Evolutionary conservation across 2,329 filamentous ascomycete genomes (phyloP), one percentile per base, ranked within the genome.

Genomic region (Fusarium sp.): DNA sequence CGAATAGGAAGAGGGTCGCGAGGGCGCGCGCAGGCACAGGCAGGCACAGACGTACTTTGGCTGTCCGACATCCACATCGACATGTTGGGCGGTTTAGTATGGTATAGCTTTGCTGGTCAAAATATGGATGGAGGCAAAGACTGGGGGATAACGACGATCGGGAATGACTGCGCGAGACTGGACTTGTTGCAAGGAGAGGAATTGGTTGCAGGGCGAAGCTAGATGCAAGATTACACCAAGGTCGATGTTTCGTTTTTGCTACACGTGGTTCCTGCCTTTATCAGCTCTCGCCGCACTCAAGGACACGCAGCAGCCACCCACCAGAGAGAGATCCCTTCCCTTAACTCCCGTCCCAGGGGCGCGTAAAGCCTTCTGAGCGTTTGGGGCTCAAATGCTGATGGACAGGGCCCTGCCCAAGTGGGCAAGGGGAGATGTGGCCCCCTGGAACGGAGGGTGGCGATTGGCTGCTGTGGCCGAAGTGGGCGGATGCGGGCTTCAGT

Each of bases 61-160:
- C 93, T 91, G 85, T 98, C 96, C 79, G 95, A 94, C 80, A 98
- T 89, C 96, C 96, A 98, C 93, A 98, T 97, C 70, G 94, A 93
- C 80, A 93, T 82, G 56, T 74, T 80, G 68, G 51, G 78, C 71
- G 68, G 31, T 58, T 74, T 59, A 64, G 46, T 58, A 72, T 59
- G 38, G 63, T 56, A 53, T 44, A 46, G n/a, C 61, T 67, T 49
- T 53, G 12, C n/a, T 66, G 49, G 10, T 22, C 59, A 22, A 58
- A 40, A 36, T 58, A 61, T 35, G 12, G 29, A n/a, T 27, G 27
- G 24, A 51, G 24, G 20, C 33, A 17, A 35, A 24, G 5, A 29
- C 20, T 56, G 55, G 35, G 22, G 35, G 35, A 29, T 49, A 36
- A 36, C 11, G 44, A 44, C 17, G 20, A 46, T 46, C 51, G 16